Evolutionary conservation across 768 basidiomycete genomes (phyloP).

Genomic region (Hydnomerulius pinastri): DNA sequence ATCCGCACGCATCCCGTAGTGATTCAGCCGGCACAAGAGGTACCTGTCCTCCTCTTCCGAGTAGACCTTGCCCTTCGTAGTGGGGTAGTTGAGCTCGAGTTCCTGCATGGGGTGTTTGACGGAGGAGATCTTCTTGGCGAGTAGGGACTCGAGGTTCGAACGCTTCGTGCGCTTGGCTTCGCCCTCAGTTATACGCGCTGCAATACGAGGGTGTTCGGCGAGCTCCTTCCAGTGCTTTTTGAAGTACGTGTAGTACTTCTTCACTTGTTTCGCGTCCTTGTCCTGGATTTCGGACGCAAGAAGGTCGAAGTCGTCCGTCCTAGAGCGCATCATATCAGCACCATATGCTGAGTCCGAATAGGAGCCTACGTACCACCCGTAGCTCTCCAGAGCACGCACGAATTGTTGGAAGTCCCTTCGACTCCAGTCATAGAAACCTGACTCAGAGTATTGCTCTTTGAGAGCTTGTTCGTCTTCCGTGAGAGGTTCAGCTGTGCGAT

Average conservation of each 20-base stretch:
- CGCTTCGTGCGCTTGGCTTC: slow-evolving; percentile 89
- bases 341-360: too few relatives aligned
- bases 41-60: slow-evolving; percentile 97
- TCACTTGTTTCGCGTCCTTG: slow-evolving; percentile 77
- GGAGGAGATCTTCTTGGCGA: slow-evolving; percentile 80
- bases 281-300: slow-evolving; percentile 85
- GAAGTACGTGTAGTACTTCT: slow-evolving; percentile 80
- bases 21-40: slow-evolving; percentile 82
- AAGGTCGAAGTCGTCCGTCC: slow-evolving; percentile 63
- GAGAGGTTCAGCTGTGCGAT: slow-evolving; percentile 74
- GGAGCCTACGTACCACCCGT: slow-evolving; percentile 85
- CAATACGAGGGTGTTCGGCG: slow-evolving; percentile 73
- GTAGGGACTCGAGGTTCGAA: slow-evolving; percentile 74
- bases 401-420: slow-evolving; percentile 93
- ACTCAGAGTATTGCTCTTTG: slow-evolving; percentile 74
- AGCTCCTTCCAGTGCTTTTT: slow-evolving; percentile 84
- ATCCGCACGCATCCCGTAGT: slow-evolving; percentile 87
- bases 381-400: slow-evolving; percentile 70
- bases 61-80: slow-evolving; percentile 96
- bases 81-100: slow-evolving; percentile 91
- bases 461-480: slow-evolving; percentile 83
- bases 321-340: slow-evolving; percentile 21
- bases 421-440: slow-evolving; percentile 92
- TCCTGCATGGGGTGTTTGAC: slow-evolving; percentile 95
- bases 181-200: slow-evolving; percentile 83